phyloP scores from a whole-genome alignment of 1,284 basidiomycete genomes.

The Ceratorhiza oryzae-sativae region DNA sequence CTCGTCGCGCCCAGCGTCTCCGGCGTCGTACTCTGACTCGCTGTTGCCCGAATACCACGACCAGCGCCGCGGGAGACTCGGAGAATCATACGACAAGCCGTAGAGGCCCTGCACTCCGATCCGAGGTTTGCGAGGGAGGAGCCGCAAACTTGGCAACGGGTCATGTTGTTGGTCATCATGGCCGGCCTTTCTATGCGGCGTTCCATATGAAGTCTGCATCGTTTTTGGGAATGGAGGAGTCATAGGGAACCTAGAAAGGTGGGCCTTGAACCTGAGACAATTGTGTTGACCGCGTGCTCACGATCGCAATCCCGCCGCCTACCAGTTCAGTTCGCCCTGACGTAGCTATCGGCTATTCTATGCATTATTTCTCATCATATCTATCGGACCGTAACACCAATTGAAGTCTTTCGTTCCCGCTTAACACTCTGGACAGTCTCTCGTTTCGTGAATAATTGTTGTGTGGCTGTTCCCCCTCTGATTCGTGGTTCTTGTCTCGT shows the following conservation, averaged over 20 bases:
- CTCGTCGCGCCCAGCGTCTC: constrained; percentile 20
- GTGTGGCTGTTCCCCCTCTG: too few species aligned
- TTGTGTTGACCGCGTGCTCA: neutral
- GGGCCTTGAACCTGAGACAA: neutral
- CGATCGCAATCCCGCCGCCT: neutral
- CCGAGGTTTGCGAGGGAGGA: constrained; percentile 24
- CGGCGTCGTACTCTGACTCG: neutral
- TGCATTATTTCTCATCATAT: neutral
- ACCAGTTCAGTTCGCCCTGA: neutral
- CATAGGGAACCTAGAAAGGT: neutral
- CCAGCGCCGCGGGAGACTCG: constrained; percentile 11
- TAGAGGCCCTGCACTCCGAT: constrained; percentile 11
- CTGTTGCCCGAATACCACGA: constrained; percentile 28
- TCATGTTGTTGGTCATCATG: constrained; percentile 14
- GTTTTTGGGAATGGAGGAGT: constrained; percentile 37
- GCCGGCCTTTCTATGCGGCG: constrained; percentile 13
- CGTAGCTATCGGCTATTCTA: too few species aligned
- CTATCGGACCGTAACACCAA: neutral
- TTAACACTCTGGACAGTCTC: neutral
- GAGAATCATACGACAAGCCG: constrained; percentile 1
- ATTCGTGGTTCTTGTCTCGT: neutral
- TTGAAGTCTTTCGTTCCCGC: too few species aligned
- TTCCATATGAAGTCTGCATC: constrained; percentile 32
- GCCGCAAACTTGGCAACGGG: constrained; percentile 24
- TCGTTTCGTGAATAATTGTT: neutral